Conservation (phyloP, 345 rosid species). For the Syzygium jambos region DNA sequence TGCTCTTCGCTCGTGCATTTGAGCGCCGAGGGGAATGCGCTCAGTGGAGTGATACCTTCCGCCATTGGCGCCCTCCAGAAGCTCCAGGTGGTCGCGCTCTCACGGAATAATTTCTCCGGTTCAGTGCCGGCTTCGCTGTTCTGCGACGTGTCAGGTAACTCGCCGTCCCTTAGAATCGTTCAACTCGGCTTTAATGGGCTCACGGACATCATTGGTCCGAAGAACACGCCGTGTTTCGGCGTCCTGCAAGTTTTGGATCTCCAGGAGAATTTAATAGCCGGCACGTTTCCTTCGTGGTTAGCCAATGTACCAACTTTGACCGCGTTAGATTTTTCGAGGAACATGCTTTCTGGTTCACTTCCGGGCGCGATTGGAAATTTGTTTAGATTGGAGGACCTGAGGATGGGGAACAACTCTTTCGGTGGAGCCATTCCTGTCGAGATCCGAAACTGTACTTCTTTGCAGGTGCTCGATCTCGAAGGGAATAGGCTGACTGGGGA, state of each 20-base stretch:
- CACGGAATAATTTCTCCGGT: conserved; percentile 61
- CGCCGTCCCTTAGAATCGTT: conserved; percentile 47
- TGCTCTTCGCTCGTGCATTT: conserved; percentile 75
- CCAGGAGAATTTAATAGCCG: conserved; percentile 40
- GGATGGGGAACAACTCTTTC: conserved; percentile 64
- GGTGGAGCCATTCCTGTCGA: conserved; percentile 47
- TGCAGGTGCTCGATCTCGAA: conserved; percentile 55
- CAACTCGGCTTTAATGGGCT: conserved; percentile 61
- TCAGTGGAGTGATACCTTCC: conserved; percentile 68
- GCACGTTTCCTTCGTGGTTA: conserved; percentile 65
- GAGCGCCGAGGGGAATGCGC: conserved; percentile 58
- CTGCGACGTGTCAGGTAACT: conserved; percentile 41
- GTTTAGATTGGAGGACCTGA: conserved; percentile 45
- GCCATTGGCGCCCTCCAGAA: conserved; percentile 59
- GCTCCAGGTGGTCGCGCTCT: conserved; percentile 58
- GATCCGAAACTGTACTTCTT: conserved; percentile 53
- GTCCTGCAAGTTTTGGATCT: conserved; percentile 57
- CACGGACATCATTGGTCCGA: conserved; percentile 34
- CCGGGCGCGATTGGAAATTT: conserved; percentile 56
- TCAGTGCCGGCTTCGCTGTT: conserved; percentile 50
- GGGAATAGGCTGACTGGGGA: conserved; percentile 56
- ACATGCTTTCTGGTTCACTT: conserved; percentile 53
- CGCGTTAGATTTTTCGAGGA: conserved; percentile 61
- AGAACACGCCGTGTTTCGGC: conserved; percentile 34
- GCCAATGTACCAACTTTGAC: conserved; percentile 28